A percentile compares a stretch with the other conserved stretches of the same genome.
phyloP scores from a whole-genome alignment of 441 rosid genomes.

The Cnidoscolus chayamansa region DNA sequence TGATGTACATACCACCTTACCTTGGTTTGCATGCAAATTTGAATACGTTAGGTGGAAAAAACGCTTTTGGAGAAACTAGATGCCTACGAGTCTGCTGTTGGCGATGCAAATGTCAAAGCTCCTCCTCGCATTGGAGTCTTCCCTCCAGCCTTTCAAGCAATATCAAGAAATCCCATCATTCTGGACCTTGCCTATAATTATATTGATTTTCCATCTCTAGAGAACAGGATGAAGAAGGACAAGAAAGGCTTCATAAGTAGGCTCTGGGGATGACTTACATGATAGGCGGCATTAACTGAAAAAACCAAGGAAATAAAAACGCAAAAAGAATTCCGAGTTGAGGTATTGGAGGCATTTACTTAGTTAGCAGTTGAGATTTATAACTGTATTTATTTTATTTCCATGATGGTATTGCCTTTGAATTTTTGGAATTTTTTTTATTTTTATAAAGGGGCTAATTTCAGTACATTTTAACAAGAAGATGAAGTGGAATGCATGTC shows the following conservation, averaged over 20 bases:
- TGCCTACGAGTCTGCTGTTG: conserved; percentile 70
- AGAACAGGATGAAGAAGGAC: conserved; percentile 79
- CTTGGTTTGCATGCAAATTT: conserved; percentile 9
- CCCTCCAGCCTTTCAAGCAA: conserved; percentile 71
- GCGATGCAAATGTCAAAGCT: conserved; percentile 58
- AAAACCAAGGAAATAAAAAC: neutral
- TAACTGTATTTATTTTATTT: neutral
- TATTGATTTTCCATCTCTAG: conserved; percentile 78
- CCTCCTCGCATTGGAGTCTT: conserved; percentile 67
- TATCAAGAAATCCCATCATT: conserved; percentile 80
- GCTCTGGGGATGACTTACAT: conserved; percentile 49
- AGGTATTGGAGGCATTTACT: neutral
- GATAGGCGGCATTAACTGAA: neutral
- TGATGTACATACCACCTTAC: neutral
- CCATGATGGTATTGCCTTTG: neutral
- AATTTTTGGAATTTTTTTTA: neutral
- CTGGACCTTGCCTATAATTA: conserved; percentile 66
- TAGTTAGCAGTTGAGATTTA: conserved; percentile 12
- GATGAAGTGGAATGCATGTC: neutral
- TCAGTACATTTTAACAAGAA: neutral
- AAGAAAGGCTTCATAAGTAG: conserved; percentile 76
- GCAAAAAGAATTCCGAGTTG: neutral
- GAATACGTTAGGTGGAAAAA: conserved; percentile 57
- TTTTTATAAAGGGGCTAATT: neutral
- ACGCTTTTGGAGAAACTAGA: conserved; percentile 78